phyloP scores from a whole-genome alignment of 495 filamentous ascomycete species.

The Schizothecium vesticola region DNA sequence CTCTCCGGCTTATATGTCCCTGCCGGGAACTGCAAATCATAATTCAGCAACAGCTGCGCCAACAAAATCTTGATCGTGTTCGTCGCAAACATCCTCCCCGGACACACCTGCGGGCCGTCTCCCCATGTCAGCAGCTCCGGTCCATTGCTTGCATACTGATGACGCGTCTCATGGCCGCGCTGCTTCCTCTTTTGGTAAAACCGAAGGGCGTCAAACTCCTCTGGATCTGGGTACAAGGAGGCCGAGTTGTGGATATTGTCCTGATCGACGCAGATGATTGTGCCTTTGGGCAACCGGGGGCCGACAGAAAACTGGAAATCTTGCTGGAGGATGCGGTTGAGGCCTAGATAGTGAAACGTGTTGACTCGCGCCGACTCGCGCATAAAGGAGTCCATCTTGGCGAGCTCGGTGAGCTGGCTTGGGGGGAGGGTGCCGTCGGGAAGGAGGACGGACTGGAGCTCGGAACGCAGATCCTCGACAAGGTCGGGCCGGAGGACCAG shows the following conservation, averaged over 20 bases:
- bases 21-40: constrained; percentile 10
- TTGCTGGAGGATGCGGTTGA: constrained; percentile 16
- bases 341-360: constrained; percentile 10
- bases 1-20: constrained; percentile 8
- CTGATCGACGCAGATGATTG: constrained; percentile 9
- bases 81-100: constrained; percentile 41
- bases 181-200: constrained; percentile 30
- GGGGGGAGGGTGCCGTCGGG: not conserved
- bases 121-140: constrained; percentile 29
- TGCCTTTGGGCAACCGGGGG: constrained; percentile 5
- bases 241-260: constrained; percentile 9
- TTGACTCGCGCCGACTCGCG: constrained; percentile 14
- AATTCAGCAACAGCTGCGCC: constrained; percentile 8
- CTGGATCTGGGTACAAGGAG: constrained; percentile 1
- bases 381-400: constrained; percentile 12
- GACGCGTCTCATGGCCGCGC: constrained; percentile 19
- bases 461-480: not conserved
- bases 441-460: not conserved
- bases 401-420: constrained; percentile 9
- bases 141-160: constrained; percentile 9
- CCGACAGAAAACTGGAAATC: constrained; percentile 6
- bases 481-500: constrained; percentile 5
- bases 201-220: constrained; percentile 38
- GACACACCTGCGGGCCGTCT: constrained; percentile 32
- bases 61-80: constrained; percentile 11